These are phyloP conservation scores for Lachnellula cervina DNA, from an alignment of 2,329 filamentous ascomycete species.

Conservation along the genomic window DNA sequence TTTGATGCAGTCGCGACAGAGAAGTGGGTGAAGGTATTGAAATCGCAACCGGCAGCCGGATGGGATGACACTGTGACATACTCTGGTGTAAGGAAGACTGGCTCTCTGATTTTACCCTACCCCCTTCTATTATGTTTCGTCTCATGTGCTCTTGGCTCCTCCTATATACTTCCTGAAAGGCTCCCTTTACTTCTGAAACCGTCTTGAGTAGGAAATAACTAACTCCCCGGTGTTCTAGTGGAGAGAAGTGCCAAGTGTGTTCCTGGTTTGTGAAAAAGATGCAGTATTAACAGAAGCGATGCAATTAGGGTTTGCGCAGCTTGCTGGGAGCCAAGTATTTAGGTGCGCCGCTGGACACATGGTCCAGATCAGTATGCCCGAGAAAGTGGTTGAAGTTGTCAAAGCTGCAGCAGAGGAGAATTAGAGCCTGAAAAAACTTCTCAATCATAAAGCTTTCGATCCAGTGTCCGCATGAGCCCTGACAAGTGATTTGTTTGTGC, in stretches of 20 bases:
- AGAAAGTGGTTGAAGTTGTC: constrained; percentile 11
- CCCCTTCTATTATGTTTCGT: too few relatives aligned
- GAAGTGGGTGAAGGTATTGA: constrained; percentile 7
- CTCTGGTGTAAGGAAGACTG: neutral
- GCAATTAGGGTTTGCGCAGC: neutral
- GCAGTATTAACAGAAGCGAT: neutral
- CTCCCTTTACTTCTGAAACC: too few relatives aligned
- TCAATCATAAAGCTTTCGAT: too few relatives aligned
- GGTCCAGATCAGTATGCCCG: constrained; percentile 8
- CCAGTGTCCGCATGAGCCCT: too few relatives aligned
- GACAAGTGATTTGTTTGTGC: too few relatives aligned
- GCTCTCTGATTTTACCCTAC: too few relatives aligned
- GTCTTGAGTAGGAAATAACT: too few relatives aligned
- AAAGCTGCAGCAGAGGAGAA: constrained; percentile 1
- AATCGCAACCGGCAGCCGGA: constrained; percentile 6
- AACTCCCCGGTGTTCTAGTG: neutral
- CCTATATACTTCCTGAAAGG: too few relatives aligned
- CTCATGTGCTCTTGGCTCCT: too few relatives aligned
- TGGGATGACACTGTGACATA: constrained; percentile 5
- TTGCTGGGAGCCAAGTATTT: constrained; percentile 5
- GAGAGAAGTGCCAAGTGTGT: constrained; percentile 8
- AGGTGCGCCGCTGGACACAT: constrained; percentile 10
- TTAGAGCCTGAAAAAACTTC: too few relatives aligned
- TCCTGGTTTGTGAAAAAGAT: constrained; percentile 9
- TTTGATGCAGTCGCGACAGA: neutral